A percentile compares a stretch with the other conserved stretches of the same genome.
phyloP scores from a whole-genome alignment of 495 filamentous ascomycete species.

The Astrothelium macrocarpum region DNA sequence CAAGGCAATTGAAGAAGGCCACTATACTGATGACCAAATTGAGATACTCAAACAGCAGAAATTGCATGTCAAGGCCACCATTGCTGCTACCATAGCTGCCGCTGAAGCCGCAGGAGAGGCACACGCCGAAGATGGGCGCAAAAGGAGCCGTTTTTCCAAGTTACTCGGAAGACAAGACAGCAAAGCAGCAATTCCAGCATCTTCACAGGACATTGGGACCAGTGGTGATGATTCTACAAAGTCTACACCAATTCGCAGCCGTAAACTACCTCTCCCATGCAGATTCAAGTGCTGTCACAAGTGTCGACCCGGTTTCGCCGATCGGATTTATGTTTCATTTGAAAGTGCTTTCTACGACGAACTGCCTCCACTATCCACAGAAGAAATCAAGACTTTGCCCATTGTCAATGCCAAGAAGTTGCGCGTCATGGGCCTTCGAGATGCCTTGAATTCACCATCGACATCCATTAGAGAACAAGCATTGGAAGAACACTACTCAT shows the following conservation, averaged over 20 bases:
- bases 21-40: conserved; percentile 21
- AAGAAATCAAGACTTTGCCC: conserved; percentile 23
- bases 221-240: not conserved
- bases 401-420: conserved; percentile 17
- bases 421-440: conserved; percentile 19
- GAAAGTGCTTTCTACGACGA: conserved; percentile 21
- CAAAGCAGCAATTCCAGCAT: conserved; percentile 1
- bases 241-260: not conserved
- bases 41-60: conserved; percentile 23
- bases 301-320: conserved; percentile 31
- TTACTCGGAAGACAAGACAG: not conserved
- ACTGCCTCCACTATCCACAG: conserved; percentile 19
- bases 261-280: conserved; percentile 13
- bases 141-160: not conserved
- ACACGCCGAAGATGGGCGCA: not conserved
- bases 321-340: conserved; percentile 32
- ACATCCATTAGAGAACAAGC: no score
- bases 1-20: conserved; percentile 12
- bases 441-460: not conserved
- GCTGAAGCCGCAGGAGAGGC: not conserved
- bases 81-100: conserved; percentile 4
- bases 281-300: conserved; percentile 27
- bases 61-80: conserved; percentile 13
- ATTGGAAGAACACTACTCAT: no score
- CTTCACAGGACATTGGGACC: not conserved